Evolutionary conservation across 2,329 filamentous ascomycete genomes (phyloP).

Genomic region (Penicillium crustosum): DNA sequence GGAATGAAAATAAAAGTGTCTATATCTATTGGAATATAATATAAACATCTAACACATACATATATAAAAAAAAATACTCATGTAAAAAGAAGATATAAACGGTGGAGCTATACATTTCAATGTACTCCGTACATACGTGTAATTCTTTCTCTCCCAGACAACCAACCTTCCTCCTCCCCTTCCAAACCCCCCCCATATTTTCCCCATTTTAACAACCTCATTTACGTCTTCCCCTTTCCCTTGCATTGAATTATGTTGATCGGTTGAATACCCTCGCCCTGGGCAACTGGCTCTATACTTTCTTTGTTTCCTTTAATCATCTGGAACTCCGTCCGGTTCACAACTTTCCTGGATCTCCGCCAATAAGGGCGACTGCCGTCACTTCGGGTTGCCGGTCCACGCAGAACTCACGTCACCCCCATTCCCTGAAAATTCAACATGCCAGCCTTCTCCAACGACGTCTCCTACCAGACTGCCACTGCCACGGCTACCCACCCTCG

Average conservation of each 20-base stretch:
- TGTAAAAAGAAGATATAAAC: too few relatives aligned
- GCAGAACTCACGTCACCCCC: constrained; percentile 34
- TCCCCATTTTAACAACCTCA: constrained; percentile 11
- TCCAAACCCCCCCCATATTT: constrained; percentile 7
- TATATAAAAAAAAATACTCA: background rate
- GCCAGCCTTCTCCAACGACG: constrained; percentile 42
- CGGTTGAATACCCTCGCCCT: constrained; percentile 13
- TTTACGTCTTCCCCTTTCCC: constrained; percentile 6
- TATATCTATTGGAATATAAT: background rate
- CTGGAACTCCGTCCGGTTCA: constrained; percentile 22
- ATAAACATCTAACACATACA: background rate
- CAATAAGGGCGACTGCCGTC: constrained; percentile 26
- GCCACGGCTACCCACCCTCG: constrained; percentile 37
- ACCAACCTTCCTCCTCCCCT: constrained; percentile 7
- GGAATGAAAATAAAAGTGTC: background rate
- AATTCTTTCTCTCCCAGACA: constrained; percentile 12
- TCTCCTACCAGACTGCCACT: constrained; percentile 35
- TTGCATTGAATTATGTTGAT: constrained; percentile 18
- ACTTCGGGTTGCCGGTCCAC: constrained; percentile 29
- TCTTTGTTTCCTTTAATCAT: constrained; percentile 8
- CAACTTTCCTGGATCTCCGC: constrained; percentile 18
- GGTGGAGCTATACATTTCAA: too few relatives aligned
- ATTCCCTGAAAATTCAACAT: constrained; percentile 29
- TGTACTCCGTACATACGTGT: background rate
- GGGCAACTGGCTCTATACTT: constrained; percentile 6